phyloP scores from a whole-genome alignment of 176 grass and related monocot genomes.

The Oryza officinalis region DNA sequence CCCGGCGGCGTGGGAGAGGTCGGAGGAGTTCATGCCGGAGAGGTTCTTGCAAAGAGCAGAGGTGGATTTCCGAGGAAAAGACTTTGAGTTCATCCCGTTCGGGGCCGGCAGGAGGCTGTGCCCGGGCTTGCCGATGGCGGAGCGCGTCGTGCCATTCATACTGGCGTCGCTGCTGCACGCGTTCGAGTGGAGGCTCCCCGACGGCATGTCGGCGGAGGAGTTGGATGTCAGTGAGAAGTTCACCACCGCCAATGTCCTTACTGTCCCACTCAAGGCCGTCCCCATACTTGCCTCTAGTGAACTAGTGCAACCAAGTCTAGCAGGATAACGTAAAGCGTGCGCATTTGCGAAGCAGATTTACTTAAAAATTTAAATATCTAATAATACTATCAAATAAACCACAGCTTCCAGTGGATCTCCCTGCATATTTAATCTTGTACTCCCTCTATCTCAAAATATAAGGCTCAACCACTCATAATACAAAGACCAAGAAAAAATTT shows the following conservation, averaged over 20 bases:
- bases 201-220: neutral
- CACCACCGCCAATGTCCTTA: neutral
- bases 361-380: neutral
- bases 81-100: neutral
- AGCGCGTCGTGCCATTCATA: neutral
- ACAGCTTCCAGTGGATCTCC: no score
- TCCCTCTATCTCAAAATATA: no score
- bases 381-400: neutral
- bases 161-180: neutral
- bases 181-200: neutral
- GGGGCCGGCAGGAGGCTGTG: neutral
- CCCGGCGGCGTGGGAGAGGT: neutral
- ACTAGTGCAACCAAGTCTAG: neutral
- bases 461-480: no score
- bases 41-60: neutral
- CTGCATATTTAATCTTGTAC: neutral
- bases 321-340: no score
- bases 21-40: neutral
- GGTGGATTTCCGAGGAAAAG: neutral
- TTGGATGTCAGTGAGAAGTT: neutral
- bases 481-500: no score
- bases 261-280: neutral
- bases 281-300: neutral
- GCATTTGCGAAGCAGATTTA: no score
- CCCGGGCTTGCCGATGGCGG: neutral